Base-by-base conservation (phyloP, 2,329 filamentous ascomycete genomes). In the Fusarium sp. region DNA sequence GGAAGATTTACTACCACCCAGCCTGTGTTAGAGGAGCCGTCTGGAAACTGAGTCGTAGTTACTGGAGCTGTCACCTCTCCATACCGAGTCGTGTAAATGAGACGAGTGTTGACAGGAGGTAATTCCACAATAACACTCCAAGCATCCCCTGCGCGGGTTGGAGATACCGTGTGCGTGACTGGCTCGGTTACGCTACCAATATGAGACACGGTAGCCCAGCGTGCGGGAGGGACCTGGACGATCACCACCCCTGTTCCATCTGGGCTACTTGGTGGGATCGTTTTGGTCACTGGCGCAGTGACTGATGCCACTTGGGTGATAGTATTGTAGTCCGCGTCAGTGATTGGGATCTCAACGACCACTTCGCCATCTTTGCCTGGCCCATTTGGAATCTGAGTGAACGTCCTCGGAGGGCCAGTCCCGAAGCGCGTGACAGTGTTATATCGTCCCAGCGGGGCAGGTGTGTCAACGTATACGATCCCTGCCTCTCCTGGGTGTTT, bases 1-100 rank as follows among this genome's bases (percentile, higher is more conserved):
- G 63, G 64, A 1, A 68, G 41, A 3, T 67, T 35, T 0, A 67
- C 37, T 5, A 67, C 23, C 0, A 67, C 56, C 16, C 49, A n/a
- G 2, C 46, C 63, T 1, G 63, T 35, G 11, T 58, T 15, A 7
- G 33, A 38, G 3, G 63, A 42, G 1, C 39, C 41, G 1, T 44
- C 31, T 12, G 46, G n/a, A 0, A 37, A 52, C 3, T 19, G 11
- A 3, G 62, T 67, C 4, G 23, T 16, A 8, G 64, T 67, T 7
- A 15, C 29, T 4, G 61, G 45, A 5, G n/a, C 54, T 15, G 54
- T 54, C 6, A 61, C 64, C 7, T 23, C 48, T 0, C 64, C 64
- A 4, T 42, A 67, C 6, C 39, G 46, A 11, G 64, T 67, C 10
- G 41, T 67, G 4, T 45, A 39, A 4, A 60, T 39, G 11, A 67